Evolutionary conservation across 306 rosid species (phyloP).

Genomic region (Prunus persica): Prunus_persica_NCBIv2 NC_034013.1:11452001-11452500

Average conservation of each 20-base stretch:
- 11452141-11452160: neutral
- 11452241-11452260: neutral
- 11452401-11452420: constrained; percentile 8
- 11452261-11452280: neutral
- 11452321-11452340: neutral
- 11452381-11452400: neutral
- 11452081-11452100: neutral
- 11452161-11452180: neutral
- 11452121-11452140: neutral
- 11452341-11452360: constrained; percentile 13
- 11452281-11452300: neutral
- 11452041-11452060: too few species aligned
- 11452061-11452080: neutral
- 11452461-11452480: neutral
- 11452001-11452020: too few species aligned
- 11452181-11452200: neutral
- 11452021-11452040: too few species aligned
- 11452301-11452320: neutral
- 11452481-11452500: constrained; percentile 22
- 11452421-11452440: constrained; percentile 10
- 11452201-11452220: constrained; percentile 8
- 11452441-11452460: constrained; percentile 14
- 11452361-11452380: neutral
- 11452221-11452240: constrained; percentile 3
- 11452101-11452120: neutral